Evolutionary conservation across 1,139 yeast genomes (phyloP).

Genomic region (Pichia sp.): DNA sequence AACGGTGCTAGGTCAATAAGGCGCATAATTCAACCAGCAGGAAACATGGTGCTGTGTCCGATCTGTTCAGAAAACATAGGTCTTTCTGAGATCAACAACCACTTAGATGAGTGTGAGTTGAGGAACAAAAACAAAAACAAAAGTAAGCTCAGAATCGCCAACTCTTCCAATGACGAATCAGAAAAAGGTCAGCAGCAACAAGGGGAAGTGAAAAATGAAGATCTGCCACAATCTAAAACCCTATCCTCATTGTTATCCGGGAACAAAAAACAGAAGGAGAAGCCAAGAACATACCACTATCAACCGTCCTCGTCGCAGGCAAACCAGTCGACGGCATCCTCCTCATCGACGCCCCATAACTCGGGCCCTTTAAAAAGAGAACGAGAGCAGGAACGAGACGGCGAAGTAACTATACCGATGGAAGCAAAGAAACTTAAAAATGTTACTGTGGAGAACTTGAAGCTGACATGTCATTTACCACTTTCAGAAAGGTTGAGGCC

Average conservation of each 20-base stretch:
- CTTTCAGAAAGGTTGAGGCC: constrained; percentile 87
- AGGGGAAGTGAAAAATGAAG: background rate
- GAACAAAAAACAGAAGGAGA: constrained; percentile 18
- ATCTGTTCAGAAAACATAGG: constrained; percentile 29
- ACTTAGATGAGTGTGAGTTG: constrained; percentile 29
- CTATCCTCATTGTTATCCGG: constrained; percentile 23
- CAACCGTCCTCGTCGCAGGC: constrained; percentile 9
- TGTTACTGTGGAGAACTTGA: constrained; percentile 19
- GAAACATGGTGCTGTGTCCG: constrained; percentile 32
- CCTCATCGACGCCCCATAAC: background rate
- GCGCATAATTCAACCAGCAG: background rate
- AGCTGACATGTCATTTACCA: constrained; percentile 55
- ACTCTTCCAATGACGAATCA: constrained; percentile 1
- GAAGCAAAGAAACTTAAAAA: constrained; percentile 10
- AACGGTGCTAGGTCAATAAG: background rate
- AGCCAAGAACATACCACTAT: constrained; percentile 23
- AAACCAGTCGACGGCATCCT: background rate
- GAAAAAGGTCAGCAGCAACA: background rate
- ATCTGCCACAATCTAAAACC: constrained; percentile 5
- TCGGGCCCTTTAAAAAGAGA: constrained; percentile 2
- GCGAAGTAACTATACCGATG: too few species aligned
- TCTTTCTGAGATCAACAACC: constrained; percentile 28
- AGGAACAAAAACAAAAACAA: constrained; percentile 3
- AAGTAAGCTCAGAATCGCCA: background rate
- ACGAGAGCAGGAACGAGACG: background rate